Conservation (phyloP, 1,139 yeast genomes). For the Zygosaccharomyces pseudobailii region DNA sequence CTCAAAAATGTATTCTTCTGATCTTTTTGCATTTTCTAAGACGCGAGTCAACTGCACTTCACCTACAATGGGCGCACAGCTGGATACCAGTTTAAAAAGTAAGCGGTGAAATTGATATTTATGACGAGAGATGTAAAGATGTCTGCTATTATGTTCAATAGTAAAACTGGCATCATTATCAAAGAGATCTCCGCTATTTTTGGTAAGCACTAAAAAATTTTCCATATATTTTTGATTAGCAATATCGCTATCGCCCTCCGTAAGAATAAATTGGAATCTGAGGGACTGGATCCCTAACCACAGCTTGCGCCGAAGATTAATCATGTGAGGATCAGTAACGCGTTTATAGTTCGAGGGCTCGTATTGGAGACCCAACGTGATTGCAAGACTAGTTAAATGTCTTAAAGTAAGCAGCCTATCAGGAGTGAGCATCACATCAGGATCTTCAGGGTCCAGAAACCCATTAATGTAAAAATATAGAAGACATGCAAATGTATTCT, state of each 20-base stretch:
- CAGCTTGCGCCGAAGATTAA: conserved; percentile 15
- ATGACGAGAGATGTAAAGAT: too few species aligned
- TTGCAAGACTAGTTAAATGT: conserved; percentile 14
- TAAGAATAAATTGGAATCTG: conserved; percentile 5
- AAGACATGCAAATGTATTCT: conserved; percentile 16
- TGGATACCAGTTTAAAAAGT: too few species aligned
- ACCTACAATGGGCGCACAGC: too few species aligned
- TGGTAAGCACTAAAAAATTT: not conserved
- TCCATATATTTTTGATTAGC: not conserved
- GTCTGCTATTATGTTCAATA: too few species aligned
- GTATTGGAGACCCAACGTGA: conserved; percentile 17
- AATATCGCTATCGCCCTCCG: not conserved
- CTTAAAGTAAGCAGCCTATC: conserved; percentile 13
- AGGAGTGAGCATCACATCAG: conserved; percentile 11
- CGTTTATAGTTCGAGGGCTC: conserved; percentile 17
- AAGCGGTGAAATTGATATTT: too few species aligned
- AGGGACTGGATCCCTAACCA: conserved; percentile 23
- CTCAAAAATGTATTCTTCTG: too few species aligned
- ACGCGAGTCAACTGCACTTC: too few species aligned
- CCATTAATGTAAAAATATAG: conserved; percentile 17
- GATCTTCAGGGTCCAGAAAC: conserved; percentile 17
- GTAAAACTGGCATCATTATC: not conserved
- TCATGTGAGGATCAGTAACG: conserved; percentile 5
- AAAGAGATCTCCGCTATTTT: not conserved
- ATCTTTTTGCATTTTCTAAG: too few species aligned